phyloP scores from a whole-genome alignment of 441 rosid species.

The Corymbia calophylla region DNA sequence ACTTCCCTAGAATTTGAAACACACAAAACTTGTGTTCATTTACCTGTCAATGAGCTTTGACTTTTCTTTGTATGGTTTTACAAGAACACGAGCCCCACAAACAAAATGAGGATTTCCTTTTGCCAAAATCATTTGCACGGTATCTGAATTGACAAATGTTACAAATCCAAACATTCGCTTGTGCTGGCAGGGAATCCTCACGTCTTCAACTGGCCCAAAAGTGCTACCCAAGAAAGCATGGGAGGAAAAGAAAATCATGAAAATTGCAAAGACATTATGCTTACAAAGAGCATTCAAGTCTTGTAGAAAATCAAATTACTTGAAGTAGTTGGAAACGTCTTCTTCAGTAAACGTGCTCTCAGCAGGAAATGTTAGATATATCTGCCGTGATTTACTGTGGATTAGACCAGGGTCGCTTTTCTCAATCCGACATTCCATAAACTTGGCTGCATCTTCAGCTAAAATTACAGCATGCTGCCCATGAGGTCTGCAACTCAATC shows the following conservation, averaged over 20 bases:
- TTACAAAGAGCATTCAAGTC: background rate
- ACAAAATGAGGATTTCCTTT: conserved; percentile 93
- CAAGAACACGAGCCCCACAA: conserved; percentile 85
- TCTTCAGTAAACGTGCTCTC: conserved; percentile 83
- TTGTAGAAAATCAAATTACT: conserved; percentile 13
- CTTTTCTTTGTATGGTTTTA: conserved; percentile 91
- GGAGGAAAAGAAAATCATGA: background rate
- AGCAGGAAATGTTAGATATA: conserved; percentile 90
- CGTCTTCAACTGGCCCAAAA: conserved; percentile 90
- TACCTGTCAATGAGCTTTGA: conserved; percentile 64
- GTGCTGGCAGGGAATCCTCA: conserved; percentile 88
- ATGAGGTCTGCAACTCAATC: conserved; percentile 57
- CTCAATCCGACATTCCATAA: conserved; percentile 40
- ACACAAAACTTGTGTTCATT: background rate
- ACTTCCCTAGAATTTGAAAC: background rate
- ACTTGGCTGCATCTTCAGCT: conserved; percentile 71
- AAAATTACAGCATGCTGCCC: conserved; percentile 89
- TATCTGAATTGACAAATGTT: conserved; percentile 62
- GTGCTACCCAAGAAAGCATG: conserved; percentile 27
- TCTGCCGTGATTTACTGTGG: conserved; percentile 69
- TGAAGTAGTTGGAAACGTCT: conserved; percentile 83
- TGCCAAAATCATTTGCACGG: conserved; percentile 60
- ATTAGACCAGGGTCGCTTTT: conserved; percentile 54
- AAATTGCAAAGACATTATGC: background rate
- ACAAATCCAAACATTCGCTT: conserved; percentile 96